These are phyloP conservation scores for Leishmania major DNA, from an alignment of 208 protist genomes.

Conservation along the genomic window DNA sequence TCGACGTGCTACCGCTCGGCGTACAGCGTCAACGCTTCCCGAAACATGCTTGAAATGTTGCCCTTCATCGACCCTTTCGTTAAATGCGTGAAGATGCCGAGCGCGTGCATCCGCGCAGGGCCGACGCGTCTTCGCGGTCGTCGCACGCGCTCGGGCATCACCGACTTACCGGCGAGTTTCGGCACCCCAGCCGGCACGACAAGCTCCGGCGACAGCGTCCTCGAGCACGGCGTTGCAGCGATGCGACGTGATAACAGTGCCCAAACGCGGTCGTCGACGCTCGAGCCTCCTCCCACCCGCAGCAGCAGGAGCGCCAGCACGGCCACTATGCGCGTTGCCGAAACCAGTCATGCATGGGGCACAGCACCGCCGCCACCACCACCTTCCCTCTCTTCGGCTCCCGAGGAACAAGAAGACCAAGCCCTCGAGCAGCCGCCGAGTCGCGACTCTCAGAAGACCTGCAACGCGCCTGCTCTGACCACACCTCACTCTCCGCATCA, in stretches of 20 bases:
- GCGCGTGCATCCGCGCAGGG: not conserved
- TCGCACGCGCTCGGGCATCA: not conserved
- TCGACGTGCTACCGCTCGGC: not conserved
- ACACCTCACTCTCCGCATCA: not conserved
- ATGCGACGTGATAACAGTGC: not conserved
- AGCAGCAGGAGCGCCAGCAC: not conserved
- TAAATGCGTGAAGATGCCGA: not conserved
- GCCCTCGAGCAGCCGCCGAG: not conserved
- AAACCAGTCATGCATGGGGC: not conserved
- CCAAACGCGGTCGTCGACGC: not conserved
- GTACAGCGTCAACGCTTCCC: slow-evolving; percentile 5
- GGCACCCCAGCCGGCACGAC: not conserved
- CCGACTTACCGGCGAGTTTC: not conserved
- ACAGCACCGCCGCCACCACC: not conserved
- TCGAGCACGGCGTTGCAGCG: not conserved
- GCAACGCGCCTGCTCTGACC: not conserved
- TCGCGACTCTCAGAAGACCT: not conserved
- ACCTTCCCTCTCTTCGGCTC: not conserved
- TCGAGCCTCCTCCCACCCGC: not conserved
- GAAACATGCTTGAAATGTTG: not conserved
- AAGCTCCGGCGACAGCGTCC: slow-evolving; percentile 2
- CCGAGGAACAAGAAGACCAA: not conserved
- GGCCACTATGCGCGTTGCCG: not conserved
- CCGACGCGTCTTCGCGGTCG: not conserved
- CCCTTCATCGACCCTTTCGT: not conserved